phyloP scores from a whole-genome alignment of 768 basidiomycete species.

The Paxillus involutus region DNA sequence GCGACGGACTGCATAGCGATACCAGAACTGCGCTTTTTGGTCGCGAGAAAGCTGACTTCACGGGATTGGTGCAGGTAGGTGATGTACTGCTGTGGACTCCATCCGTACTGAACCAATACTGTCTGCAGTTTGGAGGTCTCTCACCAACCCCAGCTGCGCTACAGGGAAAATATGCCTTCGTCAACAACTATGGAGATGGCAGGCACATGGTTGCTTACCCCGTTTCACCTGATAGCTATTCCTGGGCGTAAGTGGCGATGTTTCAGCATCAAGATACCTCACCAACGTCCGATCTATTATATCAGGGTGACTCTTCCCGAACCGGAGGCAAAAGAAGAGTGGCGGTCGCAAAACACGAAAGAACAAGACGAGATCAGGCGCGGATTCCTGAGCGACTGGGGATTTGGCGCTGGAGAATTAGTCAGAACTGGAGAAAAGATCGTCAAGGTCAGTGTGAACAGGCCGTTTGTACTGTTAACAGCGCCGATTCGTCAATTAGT shows the following conservation, averaged over 20 bases:
- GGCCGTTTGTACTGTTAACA: not conserved
- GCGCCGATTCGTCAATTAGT: conserved; percentile 25
- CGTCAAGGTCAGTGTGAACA: conserved; percentile 12
- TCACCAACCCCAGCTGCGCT: conserved; percentile 24
- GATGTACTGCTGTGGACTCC: not conserved
- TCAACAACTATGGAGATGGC: conserved; percentile 38
- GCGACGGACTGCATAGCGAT: conserved; percentile 45
- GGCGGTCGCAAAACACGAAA: conserved; percentile 37
- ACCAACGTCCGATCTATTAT: not conserved
- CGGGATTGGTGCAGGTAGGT: conserved; percentile 38
- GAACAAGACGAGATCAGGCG: conserved; percentile 17
- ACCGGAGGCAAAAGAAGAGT: conserved; percentile 39
- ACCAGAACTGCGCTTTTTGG: conserved; percentile 40
- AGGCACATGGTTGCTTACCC: conserved; percentile 39
- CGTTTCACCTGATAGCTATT: conserved; percentile 27
- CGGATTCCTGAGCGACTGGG: conserved; percentile 17
- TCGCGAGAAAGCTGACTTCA: conserved; percentile 34
- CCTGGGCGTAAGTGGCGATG: conserved; percentile 36
- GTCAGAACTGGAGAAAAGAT: conserved; percentile 12
- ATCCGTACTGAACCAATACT: not conserved
- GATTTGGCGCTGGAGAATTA: conserved; percentile 17
- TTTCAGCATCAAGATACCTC: not conserved
- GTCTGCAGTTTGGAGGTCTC: conserved; percentile 35
- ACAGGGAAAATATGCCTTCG: conserved; percentile 18
- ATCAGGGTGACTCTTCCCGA: conserved; percentile 21